Evolutionary conservation across 2,329 filamentous ascomycete genomes (phyloP).

Genomic region (Calonectria pauciramosa): DNA sequence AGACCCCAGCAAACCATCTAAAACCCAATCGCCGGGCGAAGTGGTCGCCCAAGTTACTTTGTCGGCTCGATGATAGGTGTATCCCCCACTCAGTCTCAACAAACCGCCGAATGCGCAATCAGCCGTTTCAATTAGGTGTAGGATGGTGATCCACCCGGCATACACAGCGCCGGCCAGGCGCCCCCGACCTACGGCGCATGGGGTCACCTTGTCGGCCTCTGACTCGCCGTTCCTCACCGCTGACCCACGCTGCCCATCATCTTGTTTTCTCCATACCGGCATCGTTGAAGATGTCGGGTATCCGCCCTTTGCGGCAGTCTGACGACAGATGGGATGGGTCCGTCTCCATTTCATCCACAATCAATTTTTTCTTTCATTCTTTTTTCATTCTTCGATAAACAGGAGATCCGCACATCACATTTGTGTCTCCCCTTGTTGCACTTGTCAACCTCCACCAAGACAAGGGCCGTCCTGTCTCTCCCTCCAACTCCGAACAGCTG

Average conservation of each 20-base stretch:
- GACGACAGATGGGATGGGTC: constrained; percentile 29
- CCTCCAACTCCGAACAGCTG: not conserved
- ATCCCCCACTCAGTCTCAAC: constrained; percentile 22
- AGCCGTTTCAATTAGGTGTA: constrained; percentile 37
- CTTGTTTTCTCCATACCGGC: constrained; percentile 24
- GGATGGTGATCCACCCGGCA: constrained; percentile 33
- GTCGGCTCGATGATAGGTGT: constrained; percentile 23
- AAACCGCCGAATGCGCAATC: constrained; percentile 31
- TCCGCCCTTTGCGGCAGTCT: constrained; percentile 23
- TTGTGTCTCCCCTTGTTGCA: not conserved
- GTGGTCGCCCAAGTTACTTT: constrained; percentile 25
- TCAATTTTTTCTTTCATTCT: not conserved
- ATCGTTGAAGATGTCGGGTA: constrained; percentile 25
- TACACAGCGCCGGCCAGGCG: constrained; percentile 27
- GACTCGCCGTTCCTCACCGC: constrained; percentile 36
- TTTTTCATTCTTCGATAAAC: constrained; percentile 13
- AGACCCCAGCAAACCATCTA: constrained; percentile 36
- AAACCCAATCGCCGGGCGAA: constrained; percentile 24
- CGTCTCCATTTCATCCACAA: constrained; percentile 17
- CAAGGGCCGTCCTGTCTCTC: not conserved
- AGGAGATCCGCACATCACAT: not conserved
- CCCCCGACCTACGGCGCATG: constrained; percentile 31
- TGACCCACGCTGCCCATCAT: constrained; percentile 33
- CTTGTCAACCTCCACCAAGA: constrained; percentile 18
- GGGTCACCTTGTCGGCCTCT: constrained; percentile 31